Base-by-base conservation (phyloP, 176 grass and related monocot species). In the Microstegium vimineum region DNA sequence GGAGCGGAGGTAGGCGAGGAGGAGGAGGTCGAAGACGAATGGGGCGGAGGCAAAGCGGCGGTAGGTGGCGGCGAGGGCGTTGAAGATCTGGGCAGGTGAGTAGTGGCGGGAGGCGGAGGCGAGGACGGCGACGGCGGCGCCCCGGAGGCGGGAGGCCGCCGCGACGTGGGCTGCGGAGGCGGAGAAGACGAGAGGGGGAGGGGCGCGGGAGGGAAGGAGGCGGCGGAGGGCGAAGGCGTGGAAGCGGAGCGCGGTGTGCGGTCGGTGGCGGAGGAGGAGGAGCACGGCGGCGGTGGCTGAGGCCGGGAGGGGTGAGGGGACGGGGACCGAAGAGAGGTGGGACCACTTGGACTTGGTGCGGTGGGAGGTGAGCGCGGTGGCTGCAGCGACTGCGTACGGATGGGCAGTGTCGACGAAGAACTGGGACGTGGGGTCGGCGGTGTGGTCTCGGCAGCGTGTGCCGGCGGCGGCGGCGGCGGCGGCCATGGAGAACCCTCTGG, bases 261-360 rank as follows among this genome's bases (percentile, higher is more conserved):
- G 42, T 2, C 70, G 70, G 42, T 45, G 70, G 15, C 70, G 42
- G 26, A 73, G 70, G 42, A 49, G 70, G 70, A 73, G 70, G 27
- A 73, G 70, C 70, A 73, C 70, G 42, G 42, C 70, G 8, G 70
- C 26, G 70, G 42, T 2, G 8, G 70, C 70, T 26, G 70, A 73
- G 70, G 70, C 41, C 7, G 42, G 42, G 25, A 73, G 15, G 0
- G 70, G 70, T 26, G 69, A 49, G 1, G 70, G 42, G 42, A 32
- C 16, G 42, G 70, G 42, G 15, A 73, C 27, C 26, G 42, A 73
- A 4, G 70, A 49, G 70, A 73, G 42, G 42, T 73, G 26, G 16
- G 70, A 73, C 70, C 70, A 73, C 70, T 73, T 73, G 42, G 70
- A 73, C 70, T 73, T 73, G 70, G 70, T 10, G 70, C 70, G 70